These are phyloP conservation scores for Magnolia officinalis DNA, from an alignment of 164 flowering plant species.

Conservation along the genomic window DNA sequence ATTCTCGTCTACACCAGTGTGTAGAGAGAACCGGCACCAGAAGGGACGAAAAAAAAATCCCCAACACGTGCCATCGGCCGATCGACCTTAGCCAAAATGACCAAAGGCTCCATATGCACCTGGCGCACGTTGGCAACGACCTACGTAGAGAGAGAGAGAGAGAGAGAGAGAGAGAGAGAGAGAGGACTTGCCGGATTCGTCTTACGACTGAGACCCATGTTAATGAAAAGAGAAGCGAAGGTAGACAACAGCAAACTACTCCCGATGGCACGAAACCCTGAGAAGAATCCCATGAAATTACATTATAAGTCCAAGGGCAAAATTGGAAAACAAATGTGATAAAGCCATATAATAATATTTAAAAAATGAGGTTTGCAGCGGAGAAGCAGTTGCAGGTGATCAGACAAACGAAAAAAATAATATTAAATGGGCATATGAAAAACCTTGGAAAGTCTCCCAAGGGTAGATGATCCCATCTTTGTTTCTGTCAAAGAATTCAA, in stretches of 20 bases:
- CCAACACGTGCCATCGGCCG: neutral
- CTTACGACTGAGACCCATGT: conserved; percentile 44
- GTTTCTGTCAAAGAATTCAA: conserved; percentile 20
- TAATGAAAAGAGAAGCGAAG: conserved; percentile 37
- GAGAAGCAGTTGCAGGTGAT: too few species aligned
- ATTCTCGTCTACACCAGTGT: neutral
- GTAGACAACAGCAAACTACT: conserved; percentile 38
- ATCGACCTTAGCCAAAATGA: neutral
- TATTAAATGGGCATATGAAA: neutral
- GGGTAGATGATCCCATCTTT: conserved; percentile 23
- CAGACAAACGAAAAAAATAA: too few species aligned
- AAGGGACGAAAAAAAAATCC: neutral
- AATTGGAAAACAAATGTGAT: too few species aligned
- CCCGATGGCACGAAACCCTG: conserved; percentile 68
- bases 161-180: neutral
- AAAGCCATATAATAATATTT: too few species aligned
- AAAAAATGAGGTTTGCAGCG: too few species aligned
- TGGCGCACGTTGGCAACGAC: neutral
- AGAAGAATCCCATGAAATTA: too few species aligned
- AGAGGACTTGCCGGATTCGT: conserved; percentile 40
- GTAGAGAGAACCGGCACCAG: neutral
- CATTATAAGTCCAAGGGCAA: too few species aligned
- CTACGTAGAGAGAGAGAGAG: neutral
- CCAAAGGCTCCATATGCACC: neutral
- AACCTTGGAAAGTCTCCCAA: conserved; percentile 24